Conservation (phyloP, 2,329 filamentous ascomycete genomes). For the Chaetomiaceae sp. region DNA sequence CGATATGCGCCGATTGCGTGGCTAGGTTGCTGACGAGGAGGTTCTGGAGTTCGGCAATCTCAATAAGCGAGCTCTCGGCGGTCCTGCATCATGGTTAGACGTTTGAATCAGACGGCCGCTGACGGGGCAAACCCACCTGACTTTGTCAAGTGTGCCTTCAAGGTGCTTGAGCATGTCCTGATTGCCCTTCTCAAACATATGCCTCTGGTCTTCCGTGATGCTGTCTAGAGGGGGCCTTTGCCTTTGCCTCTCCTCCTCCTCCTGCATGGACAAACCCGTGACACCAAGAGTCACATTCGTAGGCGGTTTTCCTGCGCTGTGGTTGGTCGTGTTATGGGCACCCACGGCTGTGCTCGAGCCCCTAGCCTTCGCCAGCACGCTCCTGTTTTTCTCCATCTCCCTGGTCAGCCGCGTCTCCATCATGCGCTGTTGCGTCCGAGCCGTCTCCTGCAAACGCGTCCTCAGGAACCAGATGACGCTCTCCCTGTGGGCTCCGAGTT, state of each 20-base stretch:
- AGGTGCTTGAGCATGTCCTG: conserved; percentile 90
- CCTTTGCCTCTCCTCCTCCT: conserved; percentile 23
- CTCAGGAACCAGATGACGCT: conserved; percentile 79
- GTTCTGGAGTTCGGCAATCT: conserved; percentile 89
- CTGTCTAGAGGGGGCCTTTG: conserved; percentile 45
- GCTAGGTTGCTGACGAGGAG: conserved; percentile 81
- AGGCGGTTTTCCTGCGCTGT: conserved; percentile 5
- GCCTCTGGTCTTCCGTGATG: conserved; percentile 77
- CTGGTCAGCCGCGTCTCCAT: conserved; percentile 83
- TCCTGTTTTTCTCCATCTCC: conserved; percentile 85
- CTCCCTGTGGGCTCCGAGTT: conserved; percentile 67
- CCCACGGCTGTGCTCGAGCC: conserved; percentile 25
- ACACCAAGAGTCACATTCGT: conserved; percentile 2
- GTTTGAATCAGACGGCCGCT: neutral
- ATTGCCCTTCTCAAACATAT: conserved; percentile 91
- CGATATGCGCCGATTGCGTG: conserved; percentile 82
- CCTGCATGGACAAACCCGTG: conserved; percentile 5
- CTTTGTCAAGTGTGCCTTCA: conserved; percentile 89
- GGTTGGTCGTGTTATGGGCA: neutral
- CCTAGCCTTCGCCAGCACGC: conserved; percentile 68
- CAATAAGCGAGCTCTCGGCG: conserved; percentile 82
- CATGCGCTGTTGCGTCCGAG: conserved; percentile 78
- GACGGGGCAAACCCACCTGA: conserved; percentile 63
- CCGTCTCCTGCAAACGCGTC: conserved; percentile 68
- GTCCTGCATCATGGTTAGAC: conserved; percentile 49